Base-by-base conservation (phyloP, 2,329 filamentous ascomycete species). In the Gaeumannomyces sp. region DNA sequence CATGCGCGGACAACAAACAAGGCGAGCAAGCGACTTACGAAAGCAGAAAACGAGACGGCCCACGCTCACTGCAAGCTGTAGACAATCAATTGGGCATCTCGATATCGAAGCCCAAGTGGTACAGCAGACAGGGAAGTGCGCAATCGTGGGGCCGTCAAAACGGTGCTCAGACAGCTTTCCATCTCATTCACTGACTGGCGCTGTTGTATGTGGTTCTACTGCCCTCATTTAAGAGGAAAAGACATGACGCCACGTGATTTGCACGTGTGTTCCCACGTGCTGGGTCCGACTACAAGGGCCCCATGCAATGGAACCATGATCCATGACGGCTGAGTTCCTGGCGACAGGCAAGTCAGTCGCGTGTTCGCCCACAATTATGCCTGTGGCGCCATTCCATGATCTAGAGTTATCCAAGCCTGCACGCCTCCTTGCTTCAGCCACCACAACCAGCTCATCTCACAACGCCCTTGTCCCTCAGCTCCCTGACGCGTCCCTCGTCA, bases 391-490 rank as follows among this genome's bases (percentile, higher is more conserved):
- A n/a, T 58, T 28, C 25, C 25, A 59, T 14, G 1, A 8, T 58
- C 57, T 29, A 59, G 16, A 59, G 25, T 59, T 29, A 10, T 29
- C 28, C 19, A 31, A 1, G 19, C 7, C 13, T 29, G 2, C 13
- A 11, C 2, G 45, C 22, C 4, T 7, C 1, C 7, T 22, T 22
- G 16, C 38, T 7, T n/a, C 16, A 28, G 28, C 29, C 59, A 45
- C 33, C n/a, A n/a, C n/a, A n/a, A n/a, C n/a, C 22, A 60, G 11
- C 27, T 29, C 79, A 86, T 60, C 80, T 76, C 16, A 96, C 80
- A 2, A 92, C 86, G 0, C 92, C 92, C 62, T 86, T 83, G 38
- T 80, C 77, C 71, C 83, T 90, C 68, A 96, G 75, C 13, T 75
- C 77, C 57, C 80, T 74, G 64, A 97, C 89, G 62, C 89, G 82